These are phyloP conservation scores for Aspergillus awamori DNA, from an alignment of 2,329 filamentous ascomycete genomes.

Conservation along the genomic window DNA sequence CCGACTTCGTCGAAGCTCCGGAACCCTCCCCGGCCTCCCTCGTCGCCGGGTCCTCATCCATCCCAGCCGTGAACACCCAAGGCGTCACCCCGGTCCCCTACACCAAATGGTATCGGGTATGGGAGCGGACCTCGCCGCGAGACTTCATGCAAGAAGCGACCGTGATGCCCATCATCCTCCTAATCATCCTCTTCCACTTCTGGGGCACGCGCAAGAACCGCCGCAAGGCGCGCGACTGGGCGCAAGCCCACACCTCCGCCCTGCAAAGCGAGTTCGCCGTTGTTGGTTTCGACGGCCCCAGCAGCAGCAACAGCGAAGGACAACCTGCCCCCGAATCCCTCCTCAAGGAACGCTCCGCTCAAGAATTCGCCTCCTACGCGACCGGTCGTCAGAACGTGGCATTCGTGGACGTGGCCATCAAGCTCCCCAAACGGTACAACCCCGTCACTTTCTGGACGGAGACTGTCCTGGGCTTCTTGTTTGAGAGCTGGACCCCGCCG, in stretches of 20 bases:
- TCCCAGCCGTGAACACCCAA: conserved; percentile 48
- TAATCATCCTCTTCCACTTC: conserved; percentile 78
- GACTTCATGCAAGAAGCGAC: conserved; percentile 89
- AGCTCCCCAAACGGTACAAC: conserved; percentile 84
- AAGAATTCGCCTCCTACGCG: conserved; percentile 84
- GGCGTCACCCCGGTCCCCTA: conserved; percentile 68
- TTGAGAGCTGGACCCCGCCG: conserved; percentile 72
- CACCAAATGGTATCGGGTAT: conserved; percentile 95
- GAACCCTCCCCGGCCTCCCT: conserved; percentile 61
- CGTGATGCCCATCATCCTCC: conserved; percentile 72
- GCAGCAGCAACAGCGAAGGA: conserved; percentile 52
- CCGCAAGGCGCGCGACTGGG: conserved; percentile 78
- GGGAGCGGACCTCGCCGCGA: conserved; percentile 79
- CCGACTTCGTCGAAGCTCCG: conserved; percentile 83
- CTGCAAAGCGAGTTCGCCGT: conserved; percentile 81
- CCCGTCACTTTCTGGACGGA: conserved; percentile 71
- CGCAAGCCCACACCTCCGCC: conserved; percentile 69
- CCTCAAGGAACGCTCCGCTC: conserved; percentile 83
- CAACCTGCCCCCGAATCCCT: conserved; percentile 59
- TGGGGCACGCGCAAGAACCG: conserved; percentile 81
- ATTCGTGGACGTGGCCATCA: conserved; percentile 83
- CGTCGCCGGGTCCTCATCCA: conserved; percentile 43
- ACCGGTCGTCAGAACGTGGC: conserved; percentile 91
- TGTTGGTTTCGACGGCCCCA: conserved; percentile 79
- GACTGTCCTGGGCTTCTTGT: conserved; percentile 70